A percentile compares a stretch with the other conserved stretches of the same genome.
Evolutionary conservation across 805 yeast species (phyloP).

Genomic region (Candida yuanshanica): DNA sequence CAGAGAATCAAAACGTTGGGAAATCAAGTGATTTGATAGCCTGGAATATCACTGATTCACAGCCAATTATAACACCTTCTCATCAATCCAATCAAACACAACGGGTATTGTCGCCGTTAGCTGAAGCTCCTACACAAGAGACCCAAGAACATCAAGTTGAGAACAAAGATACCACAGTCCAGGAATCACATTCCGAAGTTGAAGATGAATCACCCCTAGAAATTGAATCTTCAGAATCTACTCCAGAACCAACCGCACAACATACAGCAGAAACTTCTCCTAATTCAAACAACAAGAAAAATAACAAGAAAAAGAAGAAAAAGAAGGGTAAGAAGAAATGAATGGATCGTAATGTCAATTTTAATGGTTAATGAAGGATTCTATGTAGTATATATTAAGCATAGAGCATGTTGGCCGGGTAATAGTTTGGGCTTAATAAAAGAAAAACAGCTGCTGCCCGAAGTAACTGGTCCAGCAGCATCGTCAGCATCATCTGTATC

Average conservation of each 20-base stretch:
- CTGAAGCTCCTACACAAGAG: not conserved
- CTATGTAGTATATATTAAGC: too few relatives aligned
- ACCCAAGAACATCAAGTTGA: too few relatives aligned
- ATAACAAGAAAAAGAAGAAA: slow-evolving; percentile 4
- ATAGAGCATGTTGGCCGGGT: too few relatives aligned
- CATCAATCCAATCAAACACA: not conserved
- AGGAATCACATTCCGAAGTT: not conserved
- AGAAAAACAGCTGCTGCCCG: too few relatives aligned
- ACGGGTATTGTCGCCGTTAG: not conserved
- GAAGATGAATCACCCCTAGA: not conserved
- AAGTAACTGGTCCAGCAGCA: too few relatives aligned
- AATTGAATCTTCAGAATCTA: not conserved
- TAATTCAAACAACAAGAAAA: not conserved
- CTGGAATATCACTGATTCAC: not conserved
- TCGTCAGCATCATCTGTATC: too few relatives aligned
- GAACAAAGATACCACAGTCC: too few relatives aligned
- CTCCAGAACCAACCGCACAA: not conserved
- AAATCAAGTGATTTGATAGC: slow-evolving; percentile 1
- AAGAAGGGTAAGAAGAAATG: slow-evolving; percentile 3
- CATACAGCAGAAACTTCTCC: not conserved
- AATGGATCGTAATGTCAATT: too few relatives aligned
- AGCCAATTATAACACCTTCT: too few relatives aligned
- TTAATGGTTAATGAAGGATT: not conserved
- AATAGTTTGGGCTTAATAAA: too few relatives aligned
- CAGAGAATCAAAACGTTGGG: not conserved